A percentile compares a stretch with the other conserved stretches of the same genome.
Evolutionary conservation across 2,329 filamentous ascomycete species (phyloP).

Genomic region (Alternaria sp.): DNA sequence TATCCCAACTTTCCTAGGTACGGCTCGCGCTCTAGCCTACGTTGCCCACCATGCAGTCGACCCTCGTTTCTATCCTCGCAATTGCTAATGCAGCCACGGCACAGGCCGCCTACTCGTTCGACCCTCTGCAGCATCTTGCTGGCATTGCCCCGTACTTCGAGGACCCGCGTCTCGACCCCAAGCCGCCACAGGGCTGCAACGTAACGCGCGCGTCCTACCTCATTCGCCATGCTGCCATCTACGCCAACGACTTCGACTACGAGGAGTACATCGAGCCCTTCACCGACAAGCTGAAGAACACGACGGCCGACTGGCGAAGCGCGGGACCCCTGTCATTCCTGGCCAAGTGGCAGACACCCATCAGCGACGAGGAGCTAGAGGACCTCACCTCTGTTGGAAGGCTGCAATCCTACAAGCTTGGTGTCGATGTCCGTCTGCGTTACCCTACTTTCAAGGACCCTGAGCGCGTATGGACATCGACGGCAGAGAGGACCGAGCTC

Average conservation of each 20-base stretch:
- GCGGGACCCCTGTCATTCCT: constrained; percentile 65
- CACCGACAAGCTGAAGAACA: constrained; percentile 64
- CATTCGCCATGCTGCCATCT: constrained; percentile 59
- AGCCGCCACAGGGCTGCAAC: constrained; percentile 58
- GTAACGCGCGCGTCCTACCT: constrained; percentile 58
- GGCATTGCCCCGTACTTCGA: constrained; percentile 60
- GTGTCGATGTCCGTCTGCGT: constrained; percentile 63
- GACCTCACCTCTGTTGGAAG: constrained; percentile 67
- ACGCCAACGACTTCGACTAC: constrained; percentile 60
- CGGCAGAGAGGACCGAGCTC: constrained; percentile 66
- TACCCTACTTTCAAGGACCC: constrained; percentile 63
- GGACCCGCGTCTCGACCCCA: constrained; percentile 55
- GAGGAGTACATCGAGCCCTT: constrained; percentile 60
- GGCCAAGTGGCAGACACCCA: constrained; percentile 62
- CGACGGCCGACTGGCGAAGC: constrained; percentile 63
- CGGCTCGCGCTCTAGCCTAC: constrained; percentile 9
- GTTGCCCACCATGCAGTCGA: constrained; percentile 20
- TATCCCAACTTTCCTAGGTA: constrained; percentile 8
- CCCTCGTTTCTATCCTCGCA: constrained; percentile 30
- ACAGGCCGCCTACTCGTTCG: constrained; percentile 48
- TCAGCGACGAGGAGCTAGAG: constrained; percentile 63
- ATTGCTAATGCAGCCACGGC: constrained; percentile 34
- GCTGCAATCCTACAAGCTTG: constrained; percentile 65
- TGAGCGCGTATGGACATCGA: constrained; percentile 66
- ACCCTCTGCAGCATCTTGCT: constrained; percentile 57